Evolutionary conservation across 2,329 filamentous ascomycete genomes (phyloP).

Genomic region (Epichloe uncinata): DNA sequence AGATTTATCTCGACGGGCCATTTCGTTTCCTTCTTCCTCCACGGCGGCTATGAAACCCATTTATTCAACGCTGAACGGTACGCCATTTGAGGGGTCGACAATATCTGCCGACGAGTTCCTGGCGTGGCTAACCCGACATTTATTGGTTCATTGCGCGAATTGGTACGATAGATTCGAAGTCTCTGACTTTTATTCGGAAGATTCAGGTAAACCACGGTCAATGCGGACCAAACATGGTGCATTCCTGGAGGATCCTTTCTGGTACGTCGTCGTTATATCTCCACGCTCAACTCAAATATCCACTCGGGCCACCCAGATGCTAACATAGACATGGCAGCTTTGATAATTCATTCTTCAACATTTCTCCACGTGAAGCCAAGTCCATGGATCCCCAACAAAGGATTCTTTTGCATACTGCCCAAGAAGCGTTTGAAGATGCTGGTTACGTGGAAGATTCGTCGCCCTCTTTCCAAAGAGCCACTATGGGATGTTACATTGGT

Average conservation of each 20-base stretch:
- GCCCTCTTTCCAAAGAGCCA: neutral
- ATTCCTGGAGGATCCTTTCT: conserved; percentile 42
- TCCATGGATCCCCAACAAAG: conserved; percentile 36
- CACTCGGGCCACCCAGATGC: too few species aligned
- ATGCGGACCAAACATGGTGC: neutral
- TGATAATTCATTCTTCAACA: conserved; percentile 56
- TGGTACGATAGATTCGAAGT: neutral
- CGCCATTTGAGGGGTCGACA: too few species aligned
- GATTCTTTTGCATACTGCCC: neutral
- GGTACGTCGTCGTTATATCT: conserved; percentile 20
- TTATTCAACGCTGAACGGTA: too few species aligned
- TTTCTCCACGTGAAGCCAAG: conserved; percentile 53
- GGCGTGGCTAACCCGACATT: too few species aligned
- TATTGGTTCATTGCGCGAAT: too few species aligned
- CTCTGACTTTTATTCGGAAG: neutral
- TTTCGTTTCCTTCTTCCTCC: too few species aligned
- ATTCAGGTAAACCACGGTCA: neutral
- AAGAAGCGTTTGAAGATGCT: neutral
- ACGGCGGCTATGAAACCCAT: too few species aligned
- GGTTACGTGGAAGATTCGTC: neutral
- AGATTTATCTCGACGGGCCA: too few species aligned
- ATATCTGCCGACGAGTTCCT: too few species aligned
- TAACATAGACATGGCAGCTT: conserved; percentile 14
- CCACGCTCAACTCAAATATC: too few species aligned
- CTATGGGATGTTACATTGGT: neutral